A percentile compares a stretch with the other conserved stretches of the same genome.
Evolutionary conservation across 441 rosid genomes (phyloP).

Genomic region (Gossypium aridum): DNA sequence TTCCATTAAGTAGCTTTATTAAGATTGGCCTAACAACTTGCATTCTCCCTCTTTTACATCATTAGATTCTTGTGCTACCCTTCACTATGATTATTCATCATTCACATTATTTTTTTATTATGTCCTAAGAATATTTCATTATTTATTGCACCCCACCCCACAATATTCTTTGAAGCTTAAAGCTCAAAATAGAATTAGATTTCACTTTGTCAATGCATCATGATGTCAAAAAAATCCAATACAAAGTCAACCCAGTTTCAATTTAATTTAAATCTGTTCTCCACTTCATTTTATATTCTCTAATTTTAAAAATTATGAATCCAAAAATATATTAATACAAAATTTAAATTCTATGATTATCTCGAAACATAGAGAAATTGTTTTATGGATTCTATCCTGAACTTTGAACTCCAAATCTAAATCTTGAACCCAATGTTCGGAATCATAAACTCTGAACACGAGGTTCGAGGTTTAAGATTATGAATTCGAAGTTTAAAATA

Average conservation of each 20-base stretch:
- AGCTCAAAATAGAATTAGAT: background rate
- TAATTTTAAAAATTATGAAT: no score
- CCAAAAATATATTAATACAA: no score
- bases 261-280: background rate
- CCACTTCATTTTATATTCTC: no score
- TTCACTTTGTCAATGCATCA: background rate
- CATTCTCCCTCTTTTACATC: background rate
- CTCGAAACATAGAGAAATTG: no score
- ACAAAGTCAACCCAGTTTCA: background rate
- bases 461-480: fast-evolving
- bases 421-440: fast-evolving
- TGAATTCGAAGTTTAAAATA: no score
- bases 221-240: background rate
- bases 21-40: conserved; percentile 1
- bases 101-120: background rate
- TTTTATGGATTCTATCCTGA: fast-evolving
- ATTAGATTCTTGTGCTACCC: background rate
- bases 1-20: background rate
- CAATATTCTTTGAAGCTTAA: background rate
- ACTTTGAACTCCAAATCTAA: no score
- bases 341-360: no score
- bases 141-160: background rate
- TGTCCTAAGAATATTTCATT: background rate
- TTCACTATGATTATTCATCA: background rate
- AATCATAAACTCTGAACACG: no score